Conservation (phyloP, 768 basidiomycete species). For the Naganishia vishniacii region DNA sequence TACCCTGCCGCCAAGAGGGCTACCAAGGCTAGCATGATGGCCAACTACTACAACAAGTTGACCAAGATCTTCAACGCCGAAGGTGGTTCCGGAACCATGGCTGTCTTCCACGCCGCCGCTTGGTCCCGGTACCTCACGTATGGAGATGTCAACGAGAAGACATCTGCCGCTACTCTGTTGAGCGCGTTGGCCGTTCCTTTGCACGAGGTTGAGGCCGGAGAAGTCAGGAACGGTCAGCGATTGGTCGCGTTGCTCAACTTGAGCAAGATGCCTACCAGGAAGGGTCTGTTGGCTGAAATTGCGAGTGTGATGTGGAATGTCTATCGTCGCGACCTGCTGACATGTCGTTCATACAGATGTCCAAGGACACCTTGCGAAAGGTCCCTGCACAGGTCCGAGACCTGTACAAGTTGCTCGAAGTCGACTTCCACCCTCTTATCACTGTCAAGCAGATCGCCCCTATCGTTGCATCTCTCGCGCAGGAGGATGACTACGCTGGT, state of each 20-base stretch:
- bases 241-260: slow-evolving; percentile 81
- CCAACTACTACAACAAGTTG: slow-evolving; percentile 96
- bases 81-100: slow-evolving; percentile 53
- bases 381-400: slow-evolving; percentile 66
- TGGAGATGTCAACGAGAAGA: slow-evolving; percentile 53
- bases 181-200: slow-evolving; percentile 91
- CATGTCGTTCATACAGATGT: slow-evolving; percentile 55
- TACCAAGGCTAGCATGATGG: slow-evolving; percentile 92
- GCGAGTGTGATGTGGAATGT: slow-evolving; percentile 53
- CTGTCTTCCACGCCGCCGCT: slow-evolving; percentile 88
- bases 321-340: background rate
- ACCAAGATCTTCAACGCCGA: slow-evolving; percentile 88
- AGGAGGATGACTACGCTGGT: slow-evolving; percentile 62
- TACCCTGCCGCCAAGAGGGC: slow-evolving; percentile 69
- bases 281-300: slow-evolving; percentile 79
- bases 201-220: slow-evolving; percentile 50
- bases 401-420: slow-evolving; percentile 82
- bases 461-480: slow-evolving; percentile 56
- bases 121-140: slow-evolving; percentile 77
- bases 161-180: slow-evolving; percentile 86
- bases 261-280: slow-evolving; percentile 72
- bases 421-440: slow-evolving; percentile 84
- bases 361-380: slow-evolving; percentile 70
- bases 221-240: slow-evolving; percentile 61
- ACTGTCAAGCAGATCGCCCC: slow-evolving; percentile 74